Conservation (phyloP, 495 filamentous ascomycete species). For the Penicillium malachiteum region DNA sequence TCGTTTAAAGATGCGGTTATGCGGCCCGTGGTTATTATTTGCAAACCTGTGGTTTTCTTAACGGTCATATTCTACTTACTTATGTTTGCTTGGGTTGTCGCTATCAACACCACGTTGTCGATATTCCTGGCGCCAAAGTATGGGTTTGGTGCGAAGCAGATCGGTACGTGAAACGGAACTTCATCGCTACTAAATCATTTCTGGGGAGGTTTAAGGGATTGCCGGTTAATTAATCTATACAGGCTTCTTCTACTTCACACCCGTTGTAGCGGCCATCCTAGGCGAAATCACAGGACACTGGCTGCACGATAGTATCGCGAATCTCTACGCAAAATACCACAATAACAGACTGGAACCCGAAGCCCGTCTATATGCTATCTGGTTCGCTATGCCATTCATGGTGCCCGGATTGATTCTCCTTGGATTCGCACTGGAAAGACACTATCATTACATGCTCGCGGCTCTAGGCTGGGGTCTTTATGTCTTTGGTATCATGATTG, state of each 20-base stretch:
- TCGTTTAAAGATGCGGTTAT: conserved; percentile 45
- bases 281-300: conserved; percentile 58
- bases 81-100: conserved; percentile 62
- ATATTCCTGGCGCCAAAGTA: conserved; percentile 56
- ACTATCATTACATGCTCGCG: conserved; percentile 56
- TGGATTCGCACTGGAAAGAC: conserved; percentile 52
- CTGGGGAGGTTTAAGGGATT: no score
- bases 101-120: conserved; percentile 60
- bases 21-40: conserved; percentile 44
- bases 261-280: conserved; percentile 52
- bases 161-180: conserved; percentile 34
- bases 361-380: conserved; percentile 48
- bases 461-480: conserved; percentile 56
- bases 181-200: no score
- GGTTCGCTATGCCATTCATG: conserved; percentile 50
- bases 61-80: conserved; percentile 54
- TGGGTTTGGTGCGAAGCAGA: conserved; percentile 51
- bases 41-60: conserved; percentile 52
- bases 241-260: conserved; percentile 61
- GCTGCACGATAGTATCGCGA: conserved; percentile 55
- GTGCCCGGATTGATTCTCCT: conserved; percentile 52
- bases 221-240: background rate
- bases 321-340: conserved; percentile 47
- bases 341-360: conserved; percentile 58
- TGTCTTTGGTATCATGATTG: conserved; percentile 63